Percentiles rank a stretch among this genome's conserved stretches.
Conservation (phyloP, 2,329 filamentous ascomycete species). For the Diaporthe batatas region DNA sequence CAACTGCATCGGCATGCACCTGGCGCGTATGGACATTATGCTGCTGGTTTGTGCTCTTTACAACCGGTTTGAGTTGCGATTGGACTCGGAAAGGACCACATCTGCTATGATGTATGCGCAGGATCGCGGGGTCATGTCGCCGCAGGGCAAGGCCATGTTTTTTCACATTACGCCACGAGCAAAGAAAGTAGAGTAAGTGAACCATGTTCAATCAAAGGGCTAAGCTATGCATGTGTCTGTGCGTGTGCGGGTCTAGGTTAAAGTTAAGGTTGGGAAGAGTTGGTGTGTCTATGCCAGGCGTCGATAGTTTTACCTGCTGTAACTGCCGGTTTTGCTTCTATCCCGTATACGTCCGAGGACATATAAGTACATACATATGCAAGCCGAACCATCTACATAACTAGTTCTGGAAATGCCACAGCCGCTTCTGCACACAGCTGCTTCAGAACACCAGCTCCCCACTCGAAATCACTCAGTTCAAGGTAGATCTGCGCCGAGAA, state of each 20-base stretch:
- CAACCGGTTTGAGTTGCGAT: neutral
- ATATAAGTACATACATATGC: no score
- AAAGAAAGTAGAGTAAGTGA: neutral
- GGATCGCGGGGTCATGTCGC: neutral
- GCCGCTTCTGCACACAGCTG: slow-evolving; percentile 50
- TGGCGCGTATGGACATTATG: neutral
- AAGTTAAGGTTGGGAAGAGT: no score
- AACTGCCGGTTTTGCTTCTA: no score
- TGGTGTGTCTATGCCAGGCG: no score
- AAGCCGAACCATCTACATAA: no score
- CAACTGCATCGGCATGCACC: slow-evolving; percentile 14
- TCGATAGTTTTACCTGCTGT: no score
- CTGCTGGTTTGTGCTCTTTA: neutral
- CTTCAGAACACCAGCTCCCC: slow-evolving; percentile 71
- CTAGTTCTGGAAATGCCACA: neutral
- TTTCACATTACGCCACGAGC: neutral
- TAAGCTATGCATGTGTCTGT: no score
- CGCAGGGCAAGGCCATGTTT: neutral
- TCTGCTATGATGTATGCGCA: neutral
- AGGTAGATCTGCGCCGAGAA: slow-evolving; percentile 87
- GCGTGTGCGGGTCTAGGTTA: no score
- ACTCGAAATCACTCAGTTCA: slow-evolving; percentile 81
- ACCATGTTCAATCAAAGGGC: neutral
- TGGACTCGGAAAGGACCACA: neutral
- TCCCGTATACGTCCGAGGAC: no score